Base-by-base conservation (phyloP, 2,329 filamentous ascomycete species). In the Paraphaeosphaeria sporulosa region DNA sequence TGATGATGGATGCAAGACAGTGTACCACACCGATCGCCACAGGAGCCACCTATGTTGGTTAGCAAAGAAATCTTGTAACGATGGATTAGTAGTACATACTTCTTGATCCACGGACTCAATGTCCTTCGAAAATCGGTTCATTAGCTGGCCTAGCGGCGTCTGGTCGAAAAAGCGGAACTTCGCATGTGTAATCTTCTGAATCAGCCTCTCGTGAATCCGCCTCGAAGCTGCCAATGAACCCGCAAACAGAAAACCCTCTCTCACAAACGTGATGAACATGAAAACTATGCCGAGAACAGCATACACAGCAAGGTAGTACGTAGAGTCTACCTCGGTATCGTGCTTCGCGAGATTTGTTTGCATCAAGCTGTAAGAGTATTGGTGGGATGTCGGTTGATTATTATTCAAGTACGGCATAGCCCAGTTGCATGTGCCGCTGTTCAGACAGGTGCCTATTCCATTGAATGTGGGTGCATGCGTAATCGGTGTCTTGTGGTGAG, bases 71-170 rank as follows among this genome's bases (percentile, higher is more conserved):
- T 10, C 3, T 12, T 25, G 30, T 23, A 23, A 8, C 10, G 25
- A 23, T 19, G 21, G 36, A 9, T n/a, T 34, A 8, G 5, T 34
- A 8, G 5, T 55, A 49, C 58, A 13, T 59, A 99, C 92, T 77
- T 99, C 95, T 76, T 99, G 95, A 68, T 99, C 95, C 21, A 99
- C 86, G 12, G 93, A 89, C 76, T 99, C 94, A 15, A 99, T 87
- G 76, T 99, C 95, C 79, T 98, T 98, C 76, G 94, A 98, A 81
- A 99, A 99, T 21, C 95, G 89, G 79, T 99, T 99, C 90, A 98
- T 98, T 71, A 99, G 85, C 78, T 97, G 94, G 13, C 95, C 95
- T 0, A 98, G 86, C 2, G 95, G 95, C 0, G 95, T 99, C 1
- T 94, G 91, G 73, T 99, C 95, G 72, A 99, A 99, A 81, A 99